Percentiles rank a stretch among this genome's conserved stretches.
Evolutionary conservation across 2,329 filamentous ascomycete species (phyloP).

Genomic region (Penicillium sp.): DNA sequence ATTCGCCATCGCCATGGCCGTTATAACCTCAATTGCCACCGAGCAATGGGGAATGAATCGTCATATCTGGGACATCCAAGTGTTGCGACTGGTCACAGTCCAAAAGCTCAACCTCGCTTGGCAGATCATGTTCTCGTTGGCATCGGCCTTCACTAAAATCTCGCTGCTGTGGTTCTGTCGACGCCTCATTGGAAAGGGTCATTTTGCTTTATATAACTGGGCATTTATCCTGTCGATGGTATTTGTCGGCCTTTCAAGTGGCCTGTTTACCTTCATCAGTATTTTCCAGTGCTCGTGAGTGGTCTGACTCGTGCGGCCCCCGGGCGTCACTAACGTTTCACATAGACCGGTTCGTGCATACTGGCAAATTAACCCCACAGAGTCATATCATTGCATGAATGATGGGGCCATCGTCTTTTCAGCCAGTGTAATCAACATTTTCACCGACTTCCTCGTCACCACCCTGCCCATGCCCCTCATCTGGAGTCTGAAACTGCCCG

Average conservation of each 20-base stretch:
- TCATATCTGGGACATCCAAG: slow-evolving; percentile 46
- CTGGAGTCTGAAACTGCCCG: slow-evolving; percentile 41
- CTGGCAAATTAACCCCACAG: slow-evolving; percentile 32
- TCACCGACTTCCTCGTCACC: slow-evolving; percentile 40
- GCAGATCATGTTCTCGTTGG: slow-evolving; percentile 40
- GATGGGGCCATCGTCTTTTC: slow-evolving; percentile 33
- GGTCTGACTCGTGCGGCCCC: too few species aligned
- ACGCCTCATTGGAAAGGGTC: slow-evolving; percentile 34
- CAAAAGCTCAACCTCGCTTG: slow-evolving; percentile 41
- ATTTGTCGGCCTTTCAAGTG: slow-evolving; percentile 33
- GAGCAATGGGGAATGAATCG: slow-evolving; percentile 40
- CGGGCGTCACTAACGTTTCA: slow-evolving; percentile 5
- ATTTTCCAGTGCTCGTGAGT: slow-evolving; percentile 47
- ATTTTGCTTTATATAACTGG: slow-evolving; percentile 29
- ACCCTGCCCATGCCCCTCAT: slow-evolving; percentile 44
- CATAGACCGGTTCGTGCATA: slow-evolving; percentile 36
- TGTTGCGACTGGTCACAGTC: slow-evolving; percentile 28
- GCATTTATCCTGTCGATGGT: slow-evolving; percentile 29
- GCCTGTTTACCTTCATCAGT: slow-evolving; percentile 35
- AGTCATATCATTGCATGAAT: slow-evolving; percentile 32
- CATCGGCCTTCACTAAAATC: slow-evolving; percentile 39
- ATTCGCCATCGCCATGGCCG: slow-evolving; percentile 40
- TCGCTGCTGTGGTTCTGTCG: slow-evolving; percentile 43
- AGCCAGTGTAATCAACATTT: slow-evolving; percentile 41
- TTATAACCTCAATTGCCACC: slow-evolving; percentile 35